phyloP scores from a whole-genome alignment of 129 eudicot genomes.

The Flaveria bidentis region DNA sequence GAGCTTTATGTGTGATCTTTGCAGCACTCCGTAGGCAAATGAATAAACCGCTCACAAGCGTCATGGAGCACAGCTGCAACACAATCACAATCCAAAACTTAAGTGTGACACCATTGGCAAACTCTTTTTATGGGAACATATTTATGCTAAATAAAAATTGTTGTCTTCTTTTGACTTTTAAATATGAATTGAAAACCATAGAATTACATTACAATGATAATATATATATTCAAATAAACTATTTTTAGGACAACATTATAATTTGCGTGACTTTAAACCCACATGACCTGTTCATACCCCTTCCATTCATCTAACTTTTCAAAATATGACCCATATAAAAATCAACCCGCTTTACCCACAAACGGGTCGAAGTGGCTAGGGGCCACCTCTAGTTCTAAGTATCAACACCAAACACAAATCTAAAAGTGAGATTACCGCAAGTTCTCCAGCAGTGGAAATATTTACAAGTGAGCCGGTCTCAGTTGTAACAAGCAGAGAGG shows the following conservation, averaged over 20 bases:
- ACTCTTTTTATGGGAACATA: neutral
- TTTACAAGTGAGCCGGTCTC: conserved; percentile 53
- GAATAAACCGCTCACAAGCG: conserved; percentile 71
- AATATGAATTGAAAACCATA: neutral
- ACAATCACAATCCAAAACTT: conserved; percentile 4
- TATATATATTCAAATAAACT: neutral
- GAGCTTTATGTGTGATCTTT: conserved; percentile 89
- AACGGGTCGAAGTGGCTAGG: neutral
- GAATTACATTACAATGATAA: neutral
- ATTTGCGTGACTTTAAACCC: neutral
- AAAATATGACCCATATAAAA: neutral
- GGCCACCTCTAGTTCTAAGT: neutral
- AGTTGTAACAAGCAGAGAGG: conserved; percentile 69
- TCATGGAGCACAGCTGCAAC: conserved; percentile 73
- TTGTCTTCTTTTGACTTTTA: neutral
- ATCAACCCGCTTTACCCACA: neutral
- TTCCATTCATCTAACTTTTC: neutral
- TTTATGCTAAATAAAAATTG: neutral
- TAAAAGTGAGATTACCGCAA: conserved; percentile 56
- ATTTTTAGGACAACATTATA: neutral
- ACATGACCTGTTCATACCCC: neutral
- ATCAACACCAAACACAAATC: neutral
- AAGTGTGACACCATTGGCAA: neutral
- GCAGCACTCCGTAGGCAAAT: conserved; percentile 87
- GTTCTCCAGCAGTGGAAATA: conserved; percentile 78